Conservation (phyloP, 2,329 filamentous ascomycete genomes). For the Diaporthe vaccinii region DNA sequence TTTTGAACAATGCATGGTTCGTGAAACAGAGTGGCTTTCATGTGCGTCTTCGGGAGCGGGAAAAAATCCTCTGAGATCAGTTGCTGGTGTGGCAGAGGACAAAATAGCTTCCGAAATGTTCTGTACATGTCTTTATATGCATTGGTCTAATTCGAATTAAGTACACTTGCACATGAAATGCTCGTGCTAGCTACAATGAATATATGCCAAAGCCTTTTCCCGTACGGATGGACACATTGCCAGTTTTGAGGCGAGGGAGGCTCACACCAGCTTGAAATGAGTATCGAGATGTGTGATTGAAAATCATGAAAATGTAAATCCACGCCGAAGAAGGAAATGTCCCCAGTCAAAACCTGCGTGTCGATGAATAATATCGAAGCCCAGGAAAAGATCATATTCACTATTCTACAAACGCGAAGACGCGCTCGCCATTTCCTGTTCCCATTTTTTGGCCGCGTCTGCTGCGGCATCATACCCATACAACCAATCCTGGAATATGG, state of each 20-base stretch:
- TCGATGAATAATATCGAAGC: background rate
- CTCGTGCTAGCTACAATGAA: background rate
- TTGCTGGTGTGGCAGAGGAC: background rate
- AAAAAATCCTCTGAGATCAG: background rate
- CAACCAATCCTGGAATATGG: slow-evolving; percentile 39
- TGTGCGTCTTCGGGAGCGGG: slow-evolving; percentile 8
- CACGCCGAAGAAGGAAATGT: background rate
- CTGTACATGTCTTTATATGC: background rate
- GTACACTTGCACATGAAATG: background rate
- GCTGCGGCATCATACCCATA: slow-evolving; percentile 37
- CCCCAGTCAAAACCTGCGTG: background rate
- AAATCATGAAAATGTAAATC: background rate
- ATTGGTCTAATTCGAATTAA: background rate
- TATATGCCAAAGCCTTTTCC: background rate
- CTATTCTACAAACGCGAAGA: background rate
- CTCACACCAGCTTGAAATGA: background rate
- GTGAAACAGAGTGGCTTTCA: background rate
- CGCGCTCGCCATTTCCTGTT: background rate
- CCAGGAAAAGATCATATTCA: background rate
- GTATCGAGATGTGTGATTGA: background rate
- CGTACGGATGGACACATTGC: no score
- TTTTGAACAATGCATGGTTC: background rate
- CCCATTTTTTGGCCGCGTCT: slow-evolving; percentile 31
- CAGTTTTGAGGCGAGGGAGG: background rate
- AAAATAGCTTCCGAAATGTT: background rate